Percentiles rank a stretch among this genome's conserved stretches.
These are phyloP conservation scores for Metschnikowia bowlesiae DNA, from an alignment of 805 yeast genomes.

Conservation along the genomic window DNA sequence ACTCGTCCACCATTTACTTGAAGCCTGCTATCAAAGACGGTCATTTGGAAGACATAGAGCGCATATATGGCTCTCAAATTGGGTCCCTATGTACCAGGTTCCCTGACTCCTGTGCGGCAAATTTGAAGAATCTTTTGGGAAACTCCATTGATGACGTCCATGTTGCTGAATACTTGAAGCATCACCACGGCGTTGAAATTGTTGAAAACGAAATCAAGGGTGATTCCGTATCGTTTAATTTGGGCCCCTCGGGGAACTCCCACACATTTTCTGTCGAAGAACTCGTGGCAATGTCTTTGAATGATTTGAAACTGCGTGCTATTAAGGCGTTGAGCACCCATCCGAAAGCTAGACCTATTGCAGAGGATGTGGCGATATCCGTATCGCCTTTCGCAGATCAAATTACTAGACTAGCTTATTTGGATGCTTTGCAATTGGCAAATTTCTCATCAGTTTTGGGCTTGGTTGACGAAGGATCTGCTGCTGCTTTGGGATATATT, in stretches of 20 bases:
- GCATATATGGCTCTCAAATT: constrained; percentile 77
- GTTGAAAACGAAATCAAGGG: constrained; percentile 34
- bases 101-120: constrained; percentile 65
- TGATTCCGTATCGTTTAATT: constrained; percentile 55
- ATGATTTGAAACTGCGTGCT: constrained; percentile 63
- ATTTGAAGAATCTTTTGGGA: constrained; percentile 72
- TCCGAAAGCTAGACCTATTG: constrained; percentile 44
- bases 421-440: constrained; percentile 69
- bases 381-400: constrained; percentile 70
- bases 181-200: constrained; percentile 59
- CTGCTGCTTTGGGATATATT: constrained; percentile 81
- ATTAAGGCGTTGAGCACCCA: constrained; percentile 49
- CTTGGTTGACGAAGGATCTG: constrained; percentile 86
- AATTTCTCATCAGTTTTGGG: constrained; percentile 56
- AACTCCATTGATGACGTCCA: constrained; percentile 44
- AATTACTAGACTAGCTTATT: constrained; percentile 63
- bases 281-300: constrained; percentile 74
- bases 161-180: constrained; percentile 43
- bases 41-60: constrained; percentile 47
- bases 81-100: constrained; percentile 64
- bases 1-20: constrained; percentile 71
- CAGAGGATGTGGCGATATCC: constrained; percentile 68
- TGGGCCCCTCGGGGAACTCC: constrained; percentile 30
- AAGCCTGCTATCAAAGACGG: constrained; percentile 30
- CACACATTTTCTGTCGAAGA: constrained; percentile 60